Conservation (phyloP, 2,329 filamentous ascomycete species). For the Ascochyta lentis region DNA sequence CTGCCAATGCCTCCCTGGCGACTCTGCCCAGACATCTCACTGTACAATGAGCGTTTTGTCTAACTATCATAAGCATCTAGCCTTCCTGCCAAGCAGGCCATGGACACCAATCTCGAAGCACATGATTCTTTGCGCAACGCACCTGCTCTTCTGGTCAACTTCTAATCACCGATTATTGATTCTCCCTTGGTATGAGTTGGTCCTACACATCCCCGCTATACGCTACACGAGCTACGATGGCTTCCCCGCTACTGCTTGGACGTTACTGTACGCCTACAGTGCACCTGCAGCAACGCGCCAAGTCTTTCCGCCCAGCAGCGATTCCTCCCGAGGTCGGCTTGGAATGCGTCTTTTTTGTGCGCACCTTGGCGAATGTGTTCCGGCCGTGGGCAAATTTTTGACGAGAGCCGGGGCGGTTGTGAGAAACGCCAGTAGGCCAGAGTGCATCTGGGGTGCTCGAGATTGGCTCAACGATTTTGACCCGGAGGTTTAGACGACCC, state of each 20-base stretch:
- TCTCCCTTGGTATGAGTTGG: conserved; percentile 2
- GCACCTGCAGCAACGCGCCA: conserved; percentile 16
- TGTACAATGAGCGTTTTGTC: background rate
- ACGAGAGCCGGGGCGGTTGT: background rate
- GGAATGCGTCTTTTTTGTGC: conserved; percentile 19
- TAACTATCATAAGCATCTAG: conserved; percentile 10
- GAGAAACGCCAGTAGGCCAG: conserved; percentile 18
- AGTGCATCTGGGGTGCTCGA: conserved; percentile 15
- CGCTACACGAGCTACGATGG: conserved; percentile 12
- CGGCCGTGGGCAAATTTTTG: conserved; percentile 11
- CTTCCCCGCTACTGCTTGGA: conserved; percentile 13
- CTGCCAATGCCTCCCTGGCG: conserved; percentile 2
- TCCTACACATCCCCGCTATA: conserved; percentile 9
- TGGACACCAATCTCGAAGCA: conserved; percentile 9
- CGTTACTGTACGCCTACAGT: conserved; percentile 10
- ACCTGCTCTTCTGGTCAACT: conserved; percentile 10
- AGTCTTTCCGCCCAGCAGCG: conserved; percentile 18
- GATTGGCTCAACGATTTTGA: conserved; percentile 17
- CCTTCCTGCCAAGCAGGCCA: conserved; percentile 13
- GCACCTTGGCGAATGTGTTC: conserved; percentile 10
- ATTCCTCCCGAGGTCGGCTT: conserved; percentile 5
- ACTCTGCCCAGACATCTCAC: conserved; percentile 7
- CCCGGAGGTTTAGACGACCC: conserved; percentile 9
- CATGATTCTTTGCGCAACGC: conserved; percentile 13
- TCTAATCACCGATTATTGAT: conserved; percentile 3